These are phyloP conservation scores for Solanum raphanifolium DNA, from an alignment of 257 asterid species.

Conservation along the genomic window DNA sequence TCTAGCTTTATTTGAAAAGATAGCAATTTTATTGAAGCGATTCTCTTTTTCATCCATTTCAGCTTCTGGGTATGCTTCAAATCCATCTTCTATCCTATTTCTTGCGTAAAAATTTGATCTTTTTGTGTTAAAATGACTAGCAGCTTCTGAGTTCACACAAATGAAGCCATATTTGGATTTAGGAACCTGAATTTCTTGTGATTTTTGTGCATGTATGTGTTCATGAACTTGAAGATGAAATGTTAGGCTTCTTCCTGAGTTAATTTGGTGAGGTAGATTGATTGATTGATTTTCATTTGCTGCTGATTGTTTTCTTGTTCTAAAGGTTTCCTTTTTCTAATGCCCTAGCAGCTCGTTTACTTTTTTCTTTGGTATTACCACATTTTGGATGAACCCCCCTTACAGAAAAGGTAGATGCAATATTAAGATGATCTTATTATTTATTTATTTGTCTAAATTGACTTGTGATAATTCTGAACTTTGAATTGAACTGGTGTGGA, in stretches of 20 bases:
- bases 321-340: background rate
- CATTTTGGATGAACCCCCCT: background rate
- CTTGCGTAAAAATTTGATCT: background rate
- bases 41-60: background rate
- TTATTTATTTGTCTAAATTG: background rate
- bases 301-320: background rate
- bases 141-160: background rate
- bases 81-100: background rate
- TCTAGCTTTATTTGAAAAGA: background rate
- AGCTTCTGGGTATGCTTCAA: conserved; percentile 9
- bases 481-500: background rate
- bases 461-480: background rate
- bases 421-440: background rate
- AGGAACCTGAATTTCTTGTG: background rate
- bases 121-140: background rate
- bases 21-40: conserved; percentile 6
- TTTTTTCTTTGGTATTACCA: background rate
- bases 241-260: background rate
- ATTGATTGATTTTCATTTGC: background rate
- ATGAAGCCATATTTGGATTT: background rate
- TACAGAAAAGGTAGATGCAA: background rate
- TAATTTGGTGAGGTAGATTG: background rate
- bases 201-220: background rate
- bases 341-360: background rate
- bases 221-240: background rate